Percentiles rank a stretch among this genome's conserved stretches.
Evolutionary conservation across 179 eudicot genomes (phyloP).

Genomic region (Heliamphora pulchella): DNA sequence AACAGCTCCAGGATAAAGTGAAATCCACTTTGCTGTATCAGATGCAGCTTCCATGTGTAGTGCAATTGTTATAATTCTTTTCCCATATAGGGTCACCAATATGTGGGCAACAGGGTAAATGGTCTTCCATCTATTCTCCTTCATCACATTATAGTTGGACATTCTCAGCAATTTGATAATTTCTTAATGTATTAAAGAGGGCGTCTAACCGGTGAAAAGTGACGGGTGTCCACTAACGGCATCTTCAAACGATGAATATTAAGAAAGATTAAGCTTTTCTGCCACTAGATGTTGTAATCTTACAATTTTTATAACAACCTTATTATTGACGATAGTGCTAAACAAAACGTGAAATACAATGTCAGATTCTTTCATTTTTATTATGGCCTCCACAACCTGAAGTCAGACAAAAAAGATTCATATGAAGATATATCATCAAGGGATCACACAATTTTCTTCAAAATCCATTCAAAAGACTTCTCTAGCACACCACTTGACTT

Average conservation of each 20-base stretch:
- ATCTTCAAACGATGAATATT: too few species aligned
- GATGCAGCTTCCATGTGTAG: too few species aligned
- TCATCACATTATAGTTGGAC: not conserved
- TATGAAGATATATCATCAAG: not conserved
- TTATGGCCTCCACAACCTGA: not conserved
- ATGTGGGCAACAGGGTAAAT: not conserved
- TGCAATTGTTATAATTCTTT: not conserved
- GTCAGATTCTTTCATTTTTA: not conserved
- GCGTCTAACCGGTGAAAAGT: too few species aligned
- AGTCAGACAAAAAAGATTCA: not conserved
- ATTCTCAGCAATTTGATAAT: not conserved
- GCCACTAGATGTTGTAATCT: not conserved
- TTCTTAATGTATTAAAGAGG: not conserved
- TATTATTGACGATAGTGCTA: not conserved
- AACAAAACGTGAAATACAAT: not conserved
- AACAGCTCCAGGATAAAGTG: not conserved
- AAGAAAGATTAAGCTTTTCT: not conserved
- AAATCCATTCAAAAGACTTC: not conserved
- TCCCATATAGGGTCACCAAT: not conserved
- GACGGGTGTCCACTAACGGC: too few species aligned
- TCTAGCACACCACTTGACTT: not conserved
- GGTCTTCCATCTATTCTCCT: too few species aligned
- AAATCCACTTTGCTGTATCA: not conserved
- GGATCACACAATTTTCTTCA: not conserved
- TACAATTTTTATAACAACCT: not conserved